Evolutionary conservation across 208 protist species (phyloP).

Genomic region (Wallacemonas sp.): DNA sequence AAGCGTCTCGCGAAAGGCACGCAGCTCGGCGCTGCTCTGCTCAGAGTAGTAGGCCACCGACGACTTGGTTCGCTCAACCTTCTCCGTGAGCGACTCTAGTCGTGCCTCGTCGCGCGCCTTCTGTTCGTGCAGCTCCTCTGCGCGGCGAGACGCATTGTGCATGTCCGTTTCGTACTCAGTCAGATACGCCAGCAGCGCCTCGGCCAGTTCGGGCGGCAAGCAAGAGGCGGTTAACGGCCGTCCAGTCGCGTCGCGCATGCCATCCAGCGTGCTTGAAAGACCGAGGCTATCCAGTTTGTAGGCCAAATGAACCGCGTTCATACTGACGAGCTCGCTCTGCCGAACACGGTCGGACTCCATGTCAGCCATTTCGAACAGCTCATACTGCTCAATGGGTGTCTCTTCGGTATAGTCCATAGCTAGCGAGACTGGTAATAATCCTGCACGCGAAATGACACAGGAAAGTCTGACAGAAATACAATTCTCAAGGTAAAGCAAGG

Average conservation of each 20-base stretch:
- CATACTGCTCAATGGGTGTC: conserved; percentile 27
- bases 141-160: background rate
- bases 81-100: conserved; percentile 37
- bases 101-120: conserved; percentile 1
- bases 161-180: conserved; percentile 30
- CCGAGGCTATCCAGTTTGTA: conserved; percentile 21
- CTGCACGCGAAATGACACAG: background rate
- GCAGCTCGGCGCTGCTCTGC: conserved; percentile 55
- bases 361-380: conserved; percentile 34
- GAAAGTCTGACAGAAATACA: conserved; percentile 1
- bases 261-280: background rate
- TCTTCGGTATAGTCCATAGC: conserved; percentile 15
- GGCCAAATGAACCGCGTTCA: conserved; percentile 42
- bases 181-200: conserved; percentile 38
- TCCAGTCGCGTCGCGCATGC: background rate
- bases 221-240: background rate
- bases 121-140: background rate
- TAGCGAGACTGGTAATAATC: conserved; percentile 4
- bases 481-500: too few species aligned
- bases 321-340: conserved; percentile 70
- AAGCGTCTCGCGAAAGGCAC: conserved; percentile 40
- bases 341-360: conserved; percentile 58
- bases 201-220: conserved; percentile 36
- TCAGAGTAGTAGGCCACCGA: conserved; percentile 48
- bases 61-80: conserved; percentile 38